phyloP scores from a whole-genome alignment of 345 rosid species.

The Melaleuca quinquenervia region DNA sequence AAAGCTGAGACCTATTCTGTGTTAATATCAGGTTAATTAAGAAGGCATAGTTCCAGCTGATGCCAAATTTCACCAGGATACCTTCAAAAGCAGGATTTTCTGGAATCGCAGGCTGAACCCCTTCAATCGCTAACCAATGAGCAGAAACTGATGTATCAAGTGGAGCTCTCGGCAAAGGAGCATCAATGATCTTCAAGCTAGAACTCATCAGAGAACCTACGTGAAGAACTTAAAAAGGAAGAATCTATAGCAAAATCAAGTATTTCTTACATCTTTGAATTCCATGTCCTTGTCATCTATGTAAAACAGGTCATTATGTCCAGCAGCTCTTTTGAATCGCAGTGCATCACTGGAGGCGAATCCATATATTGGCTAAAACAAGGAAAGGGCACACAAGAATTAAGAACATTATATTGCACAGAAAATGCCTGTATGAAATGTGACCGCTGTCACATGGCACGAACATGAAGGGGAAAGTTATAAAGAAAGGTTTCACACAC shows the following conservation, averaged over 20 bases:
- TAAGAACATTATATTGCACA: neutral
- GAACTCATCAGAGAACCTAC: neutral
- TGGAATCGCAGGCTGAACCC: constrained; percentile 71
- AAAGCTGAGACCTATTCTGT: neutral
- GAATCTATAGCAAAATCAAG: neutral
- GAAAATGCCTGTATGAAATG: neutral
- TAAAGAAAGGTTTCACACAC: neutral
- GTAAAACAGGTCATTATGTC: constrained; percentile 63
- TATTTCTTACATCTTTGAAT: constrained; percentile 50
- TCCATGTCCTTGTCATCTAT: constrained; percentile 65
- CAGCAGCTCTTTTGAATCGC: constrained; percentile 65
- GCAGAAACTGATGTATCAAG: constrained; percentile 37
- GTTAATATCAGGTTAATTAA: neutral
- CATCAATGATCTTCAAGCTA: constrained; percentile 44
- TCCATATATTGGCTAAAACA: constrained; percentile 57
- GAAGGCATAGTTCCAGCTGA: neutral
- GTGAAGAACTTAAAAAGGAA: neutral
- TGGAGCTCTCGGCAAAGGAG: constrained; percentile 52
- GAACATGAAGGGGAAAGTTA: neutral
- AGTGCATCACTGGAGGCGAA: constrained; percentile 40
- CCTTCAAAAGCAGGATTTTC: constrained; percentile 67
- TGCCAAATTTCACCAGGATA: constrained; percentile 1
- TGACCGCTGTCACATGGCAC: neutral
- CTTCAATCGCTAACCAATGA: constrained; percentile 94
- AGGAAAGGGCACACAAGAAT: neutral